Evolutionary conservation across 1,284 basidiomycete genomes (phyloP).

Genomic region (Ustilago curta): DNA sequence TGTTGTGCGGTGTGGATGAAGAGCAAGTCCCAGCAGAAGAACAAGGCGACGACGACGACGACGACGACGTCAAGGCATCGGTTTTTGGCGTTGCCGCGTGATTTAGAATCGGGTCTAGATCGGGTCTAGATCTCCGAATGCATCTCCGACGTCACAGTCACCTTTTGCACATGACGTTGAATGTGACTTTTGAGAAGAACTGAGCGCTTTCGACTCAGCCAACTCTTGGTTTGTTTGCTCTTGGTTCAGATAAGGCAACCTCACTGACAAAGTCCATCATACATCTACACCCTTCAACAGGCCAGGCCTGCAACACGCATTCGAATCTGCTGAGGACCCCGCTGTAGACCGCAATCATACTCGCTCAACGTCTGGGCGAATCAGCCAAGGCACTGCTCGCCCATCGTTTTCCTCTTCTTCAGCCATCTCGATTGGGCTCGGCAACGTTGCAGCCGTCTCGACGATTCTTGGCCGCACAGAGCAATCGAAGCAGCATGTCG

Average conservation of each 20-base stretch:
- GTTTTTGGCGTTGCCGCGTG: too few species aligned
- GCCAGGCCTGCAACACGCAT: background rate
- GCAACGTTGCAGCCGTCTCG: background rate
- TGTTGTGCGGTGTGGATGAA: background rate
- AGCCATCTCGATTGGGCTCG: background rate
- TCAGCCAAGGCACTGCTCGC: background rate
- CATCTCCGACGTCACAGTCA: slow-evolving; percentile 13
- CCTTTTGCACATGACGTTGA: too few species aligned
- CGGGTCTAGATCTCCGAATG: slow-evolving; percentile 12
- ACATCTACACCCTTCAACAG: background rate
- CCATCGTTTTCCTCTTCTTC: background rate
- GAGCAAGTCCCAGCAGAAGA: background rate
- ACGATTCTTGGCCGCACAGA: background rate
- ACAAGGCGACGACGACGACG: background rate
- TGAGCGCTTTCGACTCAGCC: slow-evolving; percentile 10
- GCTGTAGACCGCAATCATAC: slow-evolving; percentile 8
- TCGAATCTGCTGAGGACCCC: background rate
- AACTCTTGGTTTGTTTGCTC: background rate
- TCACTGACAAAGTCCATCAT: background rate
- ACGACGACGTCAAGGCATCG: background rate
- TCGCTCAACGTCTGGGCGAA: background rate
- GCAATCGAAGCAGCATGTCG: slow-evolving; percentile 17
- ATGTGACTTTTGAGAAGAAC: slow-evolving; percentile 12
- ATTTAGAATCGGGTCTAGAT: slow-evolving; percentile 16
- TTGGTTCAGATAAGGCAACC: background rate